Percentiles rank a stretch among this genome's conserved stretches.
Evolutionary conservation across 1,139 yeast species (phyloP).

Genomic region (Pichia sp.): DNA sequence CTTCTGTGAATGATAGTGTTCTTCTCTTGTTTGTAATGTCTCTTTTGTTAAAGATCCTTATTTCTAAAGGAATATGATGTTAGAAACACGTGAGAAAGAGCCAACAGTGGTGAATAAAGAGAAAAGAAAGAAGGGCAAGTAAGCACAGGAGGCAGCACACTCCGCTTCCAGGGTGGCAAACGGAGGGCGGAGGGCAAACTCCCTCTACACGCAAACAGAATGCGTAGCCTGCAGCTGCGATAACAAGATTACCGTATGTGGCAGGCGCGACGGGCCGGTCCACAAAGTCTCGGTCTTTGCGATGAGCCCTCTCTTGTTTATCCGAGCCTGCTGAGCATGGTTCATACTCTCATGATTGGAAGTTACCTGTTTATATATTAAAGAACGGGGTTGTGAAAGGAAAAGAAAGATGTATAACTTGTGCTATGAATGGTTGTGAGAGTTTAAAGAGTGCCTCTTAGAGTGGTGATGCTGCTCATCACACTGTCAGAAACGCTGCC

Average conservation of each 20-base stretch:
- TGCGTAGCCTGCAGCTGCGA: background rate
- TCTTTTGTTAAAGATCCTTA: too few relatives aligned
- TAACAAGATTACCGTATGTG: background rate
- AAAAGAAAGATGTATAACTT: background rate
- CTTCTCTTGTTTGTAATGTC: too few relatives aligned
- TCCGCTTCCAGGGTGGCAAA: background rate
- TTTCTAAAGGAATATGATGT: too few relatives aligned
- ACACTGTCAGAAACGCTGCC: constrained; percentile 14
- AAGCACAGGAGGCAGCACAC: background rate
- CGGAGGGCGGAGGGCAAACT: background rate
- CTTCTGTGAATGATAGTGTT: too few relatives aligned
- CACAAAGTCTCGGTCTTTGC: background rate
- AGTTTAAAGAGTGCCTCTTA: constrained; percentile 13
- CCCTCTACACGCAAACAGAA: background rate
- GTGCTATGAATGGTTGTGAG: background rate
- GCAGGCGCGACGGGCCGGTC: background rate
- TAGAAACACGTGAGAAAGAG: too few relatives aligned
- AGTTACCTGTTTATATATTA: too few relatives aligned
- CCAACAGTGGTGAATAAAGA: too few relatives aligned
- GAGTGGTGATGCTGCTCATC: constrained; percentile 18
- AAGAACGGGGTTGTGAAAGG: too few relatives aligned
- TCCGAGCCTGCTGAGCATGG: too few relatives aligned
- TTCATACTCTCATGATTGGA: too few relatives aligned
- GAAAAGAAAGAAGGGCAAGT: background rate
- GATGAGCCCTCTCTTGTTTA: background rate